A percentile compares a stretch with the other conserved stretches of the same genome.
phyloP scores from a whole-genome alignment of 179 eudicot genomes.

The Patellifolia procumbens region DNA sequence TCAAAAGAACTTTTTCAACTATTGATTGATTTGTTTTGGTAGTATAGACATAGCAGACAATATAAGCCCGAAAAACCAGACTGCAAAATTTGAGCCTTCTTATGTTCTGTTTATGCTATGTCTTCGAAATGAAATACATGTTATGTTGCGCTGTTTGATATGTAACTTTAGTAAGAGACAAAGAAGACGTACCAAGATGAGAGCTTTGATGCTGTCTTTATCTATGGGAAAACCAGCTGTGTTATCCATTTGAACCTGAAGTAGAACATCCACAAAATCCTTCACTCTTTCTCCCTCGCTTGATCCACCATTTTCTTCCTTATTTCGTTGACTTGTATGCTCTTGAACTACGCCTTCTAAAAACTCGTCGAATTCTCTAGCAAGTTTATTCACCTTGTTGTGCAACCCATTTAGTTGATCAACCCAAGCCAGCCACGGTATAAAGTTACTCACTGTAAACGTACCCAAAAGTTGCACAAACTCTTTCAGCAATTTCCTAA shows the following conservation, averaged over 20 bases:
- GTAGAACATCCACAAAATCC: slow-evolving; percentile 39
- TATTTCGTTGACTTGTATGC: slow-evolving; percentile 18
- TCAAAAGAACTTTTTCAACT: not conserved
- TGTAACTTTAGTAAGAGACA: not conserved
- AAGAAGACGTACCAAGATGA: slow-evolving; percentile 35
- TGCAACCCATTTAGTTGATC: slow-evolving; percentile 37
- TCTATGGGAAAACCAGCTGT: slow-evolving; percentile 29
- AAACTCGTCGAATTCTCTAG: slow-evolving; percentile 41
- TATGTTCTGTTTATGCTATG: not conserved
- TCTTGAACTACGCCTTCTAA: slow-evolving; percentile 36
- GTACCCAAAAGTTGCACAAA: slow-evolving; percentile 45
- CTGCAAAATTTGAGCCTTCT: too few species aligned
- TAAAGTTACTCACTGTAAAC: slow-evolving; percentile 41
- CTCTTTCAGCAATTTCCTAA: slow-evolving; percentile 33
- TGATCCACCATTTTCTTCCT: slow-evolving; percentile 12
- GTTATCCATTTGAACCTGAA: slow-evolving; percentile 33
- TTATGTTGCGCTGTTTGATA: not conserved
- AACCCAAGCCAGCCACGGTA: slow-evolving; percentile 48
- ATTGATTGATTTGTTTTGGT: not conserved
- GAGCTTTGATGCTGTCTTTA: slow-evolving; percentile 37
- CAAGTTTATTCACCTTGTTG: slow-evolving; percentile 32
- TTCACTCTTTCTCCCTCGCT: slow-evolving; percentile 15
- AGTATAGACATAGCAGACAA: not conserved
- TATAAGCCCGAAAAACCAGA: too few species aligned
- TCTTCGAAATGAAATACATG: not conserved